Evolutionary conservation across 2,329 filamentous ascomycete genomes (phyloP).

Genomic region (Trichoderma sp.): DNA sequence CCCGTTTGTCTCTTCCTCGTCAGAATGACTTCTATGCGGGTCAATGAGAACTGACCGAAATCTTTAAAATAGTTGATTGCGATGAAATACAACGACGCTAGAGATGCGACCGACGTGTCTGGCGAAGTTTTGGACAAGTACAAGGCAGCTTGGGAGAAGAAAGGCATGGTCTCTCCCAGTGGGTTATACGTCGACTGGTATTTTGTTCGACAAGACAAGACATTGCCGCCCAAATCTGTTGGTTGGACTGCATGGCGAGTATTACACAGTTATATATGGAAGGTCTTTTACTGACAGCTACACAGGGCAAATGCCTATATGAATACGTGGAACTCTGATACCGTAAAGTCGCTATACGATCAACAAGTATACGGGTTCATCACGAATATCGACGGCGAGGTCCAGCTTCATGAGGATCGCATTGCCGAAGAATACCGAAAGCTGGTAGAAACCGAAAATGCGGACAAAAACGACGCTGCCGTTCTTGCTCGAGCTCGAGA

Average conservation of each 20-base stretch:
- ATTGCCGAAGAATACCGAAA: constrained; percentile 29
- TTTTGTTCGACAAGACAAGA: constrained; percentile 8
- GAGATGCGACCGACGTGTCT: constrained; percentile 30
- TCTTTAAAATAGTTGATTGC: constrained; percentile 2
- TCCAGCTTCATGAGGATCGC: constrained; percentile 25
- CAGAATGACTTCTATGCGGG: not conserved
- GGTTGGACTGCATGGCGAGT: constrained; percentile 6
- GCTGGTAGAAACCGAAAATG: constrained; percentile 17
- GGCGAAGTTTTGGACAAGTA: constrained; percentile 38
- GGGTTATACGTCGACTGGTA: constrained; percentile 28
- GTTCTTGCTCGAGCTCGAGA: constrained; percentile 10
- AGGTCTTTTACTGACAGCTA: not conserved
- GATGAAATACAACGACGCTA: constrained; percentile 17
- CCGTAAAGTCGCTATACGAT: constrained; percentile 29
- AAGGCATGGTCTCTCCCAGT: constrained; percentile 26
- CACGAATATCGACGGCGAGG: constrained; percentile 26
- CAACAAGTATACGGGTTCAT: constrained; percentile 30
- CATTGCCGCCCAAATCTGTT: not conserved
- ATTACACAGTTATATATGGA: no score
- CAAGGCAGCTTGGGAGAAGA: constrained; percentile 34
- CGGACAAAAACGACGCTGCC: constrained; percentile 21
- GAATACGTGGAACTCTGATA: constrained; percentile 37
- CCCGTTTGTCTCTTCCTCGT: constrained; percentile 28
- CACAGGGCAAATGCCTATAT: constrained; percentile 35
- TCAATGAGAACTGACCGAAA: not conserved